Percentiles rank a stretch among this genome's conserved stretches.
phyloP scores from a whole-genome alignment of 176 grass and related monocot genomes.

The Eragrostis curvula region DNA sequence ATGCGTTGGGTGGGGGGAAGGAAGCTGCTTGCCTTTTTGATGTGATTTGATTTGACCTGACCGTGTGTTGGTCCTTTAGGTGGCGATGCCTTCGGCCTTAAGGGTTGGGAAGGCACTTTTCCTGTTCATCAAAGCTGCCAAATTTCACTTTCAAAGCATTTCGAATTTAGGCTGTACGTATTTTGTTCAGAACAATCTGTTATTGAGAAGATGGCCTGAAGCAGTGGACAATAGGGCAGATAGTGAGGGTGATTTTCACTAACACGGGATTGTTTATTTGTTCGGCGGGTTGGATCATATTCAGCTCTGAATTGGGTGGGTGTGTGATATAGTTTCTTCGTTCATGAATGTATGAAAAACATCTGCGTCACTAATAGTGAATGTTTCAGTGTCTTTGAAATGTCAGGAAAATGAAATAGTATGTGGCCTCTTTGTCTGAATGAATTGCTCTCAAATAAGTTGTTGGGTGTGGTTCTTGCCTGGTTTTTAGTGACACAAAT shows the following conservation, averaged over 20 bases:
- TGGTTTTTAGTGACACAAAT: not conserved
- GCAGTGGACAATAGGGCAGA: not conserved
- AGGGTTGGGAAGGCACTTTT: slow-evolving; percentile 22
- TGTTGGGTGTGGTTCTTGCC: not conserved
- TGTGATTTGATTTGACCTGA: slow-evolving; percentile 31
- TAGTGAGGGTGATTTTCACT: not conserved
- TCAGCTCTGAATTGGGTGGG: not conserved
- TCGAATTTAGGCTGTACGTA: not conserved
- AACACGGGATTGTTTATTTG: not conserved
- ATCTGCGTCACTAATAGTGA: not conserved
- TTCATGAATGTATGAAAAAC: not conserved
- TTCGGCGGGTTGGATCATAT: not conserved
- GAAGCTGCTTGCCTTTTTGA: not conserved
- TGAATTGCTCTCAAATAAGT: slow-evolving; percentile 5
- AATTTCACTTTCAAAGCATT: slow-evolving; percentile 1
- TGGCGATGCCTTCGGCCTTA: slow-evolving; percentile 34
- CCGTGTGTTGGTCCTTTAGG: slow-evolving; percentile 39
- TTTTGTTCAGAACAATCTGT: not conserved
- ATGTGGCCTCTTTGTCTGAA: not conserved
- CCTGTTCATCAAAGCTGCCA: not conserved
- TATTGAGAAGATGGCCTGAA: slow-evolving; percentile 11
- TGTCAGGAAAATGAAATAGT: not conserved
- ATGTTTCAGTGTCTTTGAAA: not conserved
- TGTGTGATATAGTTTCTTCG: not conserved
- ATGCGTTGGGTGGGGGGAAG: slow-evolving; percentile 8